phyloP scores from a whole-genome alignment of 352 stramenopile genomes.

The Phytophthora macrochlamydospora region DNA sequence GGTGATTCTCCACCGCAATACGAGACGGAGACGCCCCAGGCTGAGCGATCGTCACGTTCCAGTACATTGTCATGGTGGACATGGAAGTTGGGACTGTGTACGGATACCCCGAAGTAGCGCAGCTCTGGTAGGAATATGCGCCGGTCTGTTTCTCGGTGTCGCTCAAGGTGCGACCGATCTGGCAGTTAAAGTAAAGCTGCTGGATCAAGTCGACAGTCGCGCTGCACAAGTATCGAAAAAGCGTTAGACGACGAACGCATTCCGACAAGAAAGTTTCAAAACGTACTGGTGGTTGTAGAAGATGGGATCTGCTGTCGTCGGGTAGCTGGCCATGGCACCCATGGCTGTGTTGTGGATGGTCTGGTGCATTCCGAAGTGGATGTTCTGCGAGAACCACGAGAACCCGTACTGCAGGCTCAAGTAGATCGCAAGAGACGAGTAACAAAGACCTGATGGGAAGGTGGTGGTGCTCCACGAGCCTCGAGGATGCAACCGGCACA shows the following conservation, averaged over 20 bases:
- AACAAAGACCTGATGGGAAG: constrained; percentile 67
- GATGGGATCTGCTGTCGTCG: constrained; percentile 62
- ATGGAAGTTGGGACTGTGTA: constrained; percentile 27
- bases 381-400: constrained; percentile 53
- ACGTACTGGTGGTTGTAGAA: constrained; percentile 82
- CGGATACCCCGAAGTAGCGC: constrained; percentile 28
- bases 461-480: constrained; percentile 41
- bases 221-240: constrained; percentile 24
- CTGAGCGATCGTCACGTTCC: constrained; percentile 18
- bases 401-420: constrained; percentile 55
- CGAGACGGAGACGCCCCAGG: constrained; percentile 6
- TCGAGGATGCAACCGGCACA: constrained; percentile 65
- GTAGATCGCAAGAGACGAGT: constrained; percentile 48
- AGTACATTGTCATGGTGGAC: constrained; percentile 60
- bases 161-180: constrained; percentile 60
- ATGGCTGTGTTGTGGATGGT: constrained; percentile 68
- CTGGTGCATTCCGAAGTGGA: constrained; percentile 67
- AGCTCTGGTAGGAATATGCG: constrained; percentile 54
- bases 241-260: constrained; percentile 4
- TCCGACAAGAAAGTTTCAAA: not conserved
- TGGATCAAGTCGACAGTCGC: constrained; percentile 65
- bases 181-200: constrained; percentile 71
- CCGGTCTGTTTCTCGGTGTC: constrained; percentile 57
- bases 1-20: constrained; percentile 47
- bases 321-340: constrained; percentile 52